Evolutionary conservation across 176 grass and related monocot species (phyloP), one percentile per base, ranked within the genome.

Genomic region (Puya raimondii): DNA sequence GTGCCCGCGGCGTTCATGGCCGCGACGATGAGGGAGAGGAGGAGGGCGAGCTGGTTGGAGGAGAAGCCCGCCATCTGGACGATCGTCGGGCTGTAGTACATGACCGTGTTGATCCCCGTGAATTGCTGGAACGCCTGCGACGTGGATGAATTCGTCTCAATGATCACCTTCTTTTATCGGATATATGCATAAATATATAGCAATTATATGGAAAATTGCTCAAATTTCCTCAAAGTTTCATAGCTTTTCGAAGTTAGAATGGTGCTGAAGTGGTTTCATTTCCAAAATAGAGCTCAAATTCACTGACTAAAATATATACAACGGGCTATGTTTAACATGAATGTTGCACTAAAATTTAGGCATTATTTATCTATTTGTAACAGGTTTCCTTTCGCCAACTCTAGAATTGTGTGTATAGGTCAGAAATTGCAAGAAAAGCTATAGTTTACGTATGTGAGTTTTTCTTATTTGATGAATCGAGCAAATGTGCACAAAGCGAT

Each of bases 61-160:
- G 86, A 72, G 68, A 92, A 92, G 14, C 94, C 94, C 11, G 94
- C 94, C 94, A 97, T 97, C 83, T 92, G 94, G 33, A 97, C 89
- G 2, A 97, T 92, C 0, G 86, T 90, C 17, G 94, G 94, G 21
- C 89, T 92, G 82, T 90, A 97, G 64, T 97, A 97, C 94, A 97
- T 97, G 23, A 97, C 94, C 0, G 94, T 97, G 75, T 97, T 97
- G 78, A 97, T 97, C n/a, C 94, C 94, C 29, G 86, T 97, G 42
- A 97, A 92, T 74, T 97, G 94, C 64, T 97, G 94, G 52, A 97
- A 97, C 25, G 94, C 94, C 89, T 97, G 84, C 73, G 2, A 61
- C 63, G 7, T 42, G 33, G 33, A 42, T 4, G 56, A 61, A 61
- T 61, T 6, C 16, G 0, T 61, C 21, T 20, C 17, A 61, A 9